Conservation (phyloP, 768 basidiomycete genomes). For the Polyporus arcularius region DNA sequence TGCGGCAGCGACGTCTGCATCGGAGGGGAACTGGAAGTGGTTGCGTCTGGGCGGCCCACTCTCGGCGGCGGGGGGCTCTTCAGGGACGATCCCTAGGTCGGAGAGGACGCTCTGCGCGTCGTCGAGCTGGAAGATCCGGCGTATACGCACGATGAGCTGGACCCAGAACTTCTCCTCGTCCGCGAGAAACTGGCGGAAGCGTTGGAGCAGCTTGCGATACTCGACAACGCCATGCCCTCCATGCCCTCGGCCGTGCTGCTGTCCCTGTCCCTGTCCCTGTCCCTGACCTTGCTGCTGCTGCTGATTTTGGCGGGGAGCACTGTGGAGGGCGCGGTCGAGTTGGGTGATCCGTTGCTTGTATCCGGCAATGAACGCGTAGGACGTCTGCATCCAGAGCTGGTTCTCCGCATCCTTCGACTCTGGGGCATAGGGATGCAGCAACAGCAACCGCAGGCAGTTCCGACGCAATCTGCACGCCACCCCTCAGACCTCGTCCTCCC, state of each 20-base stretch:
- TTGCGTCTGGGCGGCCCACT: conserved; percentile 45
- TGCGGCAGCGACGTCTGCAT: conserved; percentile 38
- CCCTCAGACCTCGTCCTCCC: neutral
- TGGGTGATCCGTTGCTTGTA: conserved; percentile 77
- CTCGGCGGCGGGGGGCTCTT: conserved; percentile 28
- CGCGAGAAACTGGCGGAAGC: conserved; percentile 87
- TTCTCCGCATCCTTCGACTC: conserved; percentile 82
- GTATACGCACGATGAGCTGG: conserved; percentile 73
- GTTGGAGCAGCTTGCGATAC: conserved; percentile 80
- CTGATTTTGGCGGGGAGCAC: conserved; percentile 33
- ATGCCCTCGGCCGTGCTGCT: conserved; percentile 37
- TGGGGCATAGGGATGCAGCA: conserved; percentile 65
- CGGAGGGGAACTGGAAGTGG: conserved; percentile 65
- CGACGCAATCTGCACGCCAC: conserved; percentile 59
- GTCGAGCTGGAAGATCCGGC: conserved; percentile 68
- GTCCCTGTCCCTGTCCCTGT: conserved; percentile 36
- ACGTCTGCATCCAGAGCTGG: conserved; percentile 91
- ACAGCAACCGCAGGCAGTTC: conserved; percentile 67
- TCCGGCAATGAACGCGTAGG: conserved; percentile 78
- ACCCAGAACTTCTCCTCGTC: conserved; percentile 94
- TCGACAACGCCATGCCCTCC: conserved; percentile 69
- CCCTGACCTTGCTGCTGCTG: conserved; percentile 33
- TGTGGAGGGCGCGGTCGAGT: conserved; percentile 59
- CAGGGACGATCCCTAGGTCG: conserved; percentile 51
- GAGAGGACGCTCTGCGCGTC: conserved; percentile 61